Percentiles rank a stretch among this genome's conserved stretches.
These are phyloP conservation scores for Fagopyrum homotropicum DNA, from an alignment of 148 eudicot genomes.

Conservation along the genomic window DNA sequence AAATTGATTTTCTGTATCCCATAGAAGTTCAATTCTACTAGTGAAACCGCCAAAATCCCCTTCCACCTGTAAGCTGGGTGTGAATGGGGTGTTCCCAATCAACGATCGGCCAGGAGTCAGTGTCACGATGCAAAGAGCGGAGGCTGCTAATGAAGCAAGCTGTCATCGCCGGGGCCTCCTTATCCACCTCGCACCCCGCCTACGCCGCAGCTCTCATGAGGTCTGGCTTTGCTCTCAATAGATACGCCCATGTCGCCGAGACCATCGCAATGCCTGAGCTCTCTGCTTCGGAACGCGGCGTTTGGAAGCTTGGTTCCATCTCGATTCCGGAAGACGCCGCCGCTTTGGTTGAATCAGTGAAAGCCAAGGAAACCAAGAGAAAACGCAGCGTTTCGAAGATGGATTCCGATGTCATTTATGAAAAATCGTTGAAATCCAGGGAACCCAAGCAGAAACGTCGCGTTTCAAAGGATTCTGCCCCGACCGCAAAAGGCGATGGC, in stretches of 20 bases:
- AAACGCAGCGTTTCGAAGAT: slow-evolving; percentile 20
- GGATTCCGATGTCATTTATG: slow-evolving; percentile 35
- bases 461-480: slow-evolving; percentile 41
- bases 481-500: slow-evolving; percentile 27
- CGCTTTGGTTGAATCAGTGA: slow-evolving; percentile 16
- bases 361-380: slow-evolving; percentile 6
- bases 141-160: slow-evolving; percentile 83
- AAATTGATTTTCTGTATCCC: background rate
- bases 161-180: slow-evolving; percentile 46
- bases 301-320: slow-evolving; percentile 19
- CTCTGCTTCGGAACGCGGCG: slow-evolving; percentile 26
- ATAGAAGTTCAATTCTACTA: background rate
- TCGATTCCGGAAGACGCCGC: slow-evolving; percentile 30
- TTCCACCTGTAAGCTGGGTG: background rate
- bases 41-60: background rate
- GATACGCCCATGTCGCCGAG: slow-evolving; percentile 71
- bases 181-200: slow-evolving; percentile 64
- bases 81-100: slow-evolving; percentile 96
- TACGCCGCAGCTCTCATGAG: slow-evolving; percentile 54
- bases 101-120: slow-evolving; percentile 83
- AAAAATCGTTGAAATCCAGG: slow-evolving; percentile 12
- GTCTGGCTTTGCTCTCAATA: slow-evolving; percentile 68
- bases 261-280: slow-evolving; percentile 25
- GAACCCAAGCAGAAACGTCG: slow-evolving; percentile 14
- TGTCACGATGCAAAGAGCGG: slow-evolving; percentile 77